Evolutionary conservation across 1,284 basidiomycete species (phyloP).

Genomic region (Ganoderma meredithae): DNA sequence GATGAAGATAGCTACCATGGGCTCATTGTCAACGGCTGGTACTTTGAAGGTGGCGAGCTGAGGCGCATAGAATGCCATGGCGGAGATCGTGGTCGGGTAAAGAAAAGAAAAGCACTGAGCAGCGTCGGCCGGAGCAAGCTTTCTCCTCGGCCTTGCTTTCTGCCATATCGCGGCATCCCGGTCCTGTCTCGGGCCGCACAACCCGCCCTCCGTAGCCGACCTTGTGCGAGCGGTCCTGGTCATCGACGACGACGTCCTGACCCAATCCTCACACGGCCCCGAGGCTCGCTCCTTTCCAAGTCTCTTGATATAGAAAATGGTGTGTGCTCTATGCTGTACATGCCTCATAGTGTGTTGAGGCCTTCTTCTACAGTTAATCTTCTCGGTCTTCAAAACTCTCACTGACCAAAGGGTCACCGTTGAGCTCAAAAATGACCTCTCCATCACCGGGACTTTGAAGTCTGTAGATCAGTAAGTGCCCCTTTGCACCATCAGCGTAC

Average conservation of each 20-base stretch:
- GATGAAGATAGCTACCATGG: conserved; percentile 68
- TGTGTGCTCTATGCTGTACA: neutral
- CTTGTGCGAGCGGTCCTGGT: neutral
- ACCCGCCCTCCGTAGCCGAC: neutral
- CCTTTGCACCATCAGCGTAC: neutral
- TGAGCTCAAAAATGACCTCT: conserved; percentile 99
- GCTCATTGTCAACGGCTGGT: conserved; percentile 89
- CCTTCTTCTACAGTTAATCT: conserved; percentile 74
- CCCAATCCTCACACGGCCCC: neutral
- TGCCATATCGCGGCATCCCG: neutral
- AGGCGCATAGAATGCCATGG: conserved; percentile 51
- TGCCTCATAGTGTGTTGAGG: neutral
- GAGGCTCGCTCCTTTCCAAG: neutral
- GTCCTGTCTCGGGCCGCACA: neutral
- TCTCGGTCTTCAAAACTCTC: conserved; percentile 99
- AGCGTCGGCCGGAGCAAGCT: neutral
- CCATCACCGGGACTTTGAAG: conserved; percentile 95
- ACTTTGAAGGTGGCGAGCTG: conserved; percentile 87
- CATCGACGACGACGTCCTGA: neutral
- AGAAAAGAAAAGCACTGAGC: conserved; percentile 12
- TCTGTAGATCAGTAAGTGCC: conserved; percentile 93
- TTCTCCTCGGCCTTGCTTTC: neutral
- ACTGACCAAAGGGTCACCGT: conserved; percentile 97
- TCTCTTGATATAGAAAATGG: neutral
- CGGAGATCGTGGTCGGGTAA: conserved; percentile 21